Conservation (phyloP, 1,284 basidiomycete genomes). For the Sutorius eximius region DNA sequence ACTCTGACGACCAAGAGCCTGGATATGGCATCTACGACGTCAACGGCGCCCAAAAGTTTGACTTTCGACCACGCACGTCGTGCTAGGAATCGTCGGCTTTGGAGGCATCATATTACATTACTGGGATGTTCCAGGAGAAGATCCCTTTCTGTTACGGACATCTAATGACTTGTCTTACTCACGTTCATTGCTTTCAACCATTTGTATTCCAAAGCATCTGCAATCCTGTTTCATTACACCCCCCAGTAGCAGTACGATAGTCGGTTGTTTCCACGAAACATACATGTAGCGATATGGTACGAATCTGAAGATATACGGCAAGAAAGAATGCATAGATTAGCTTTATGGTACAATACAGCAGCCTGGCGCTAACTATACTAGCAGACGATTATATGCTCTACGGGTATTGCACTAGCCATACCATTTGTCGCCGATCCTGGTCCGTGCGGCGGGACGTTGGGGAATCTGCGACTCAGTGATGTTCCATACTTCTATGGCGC, state of each 20-base stretch:
- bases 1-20: constrained; percentile 62
- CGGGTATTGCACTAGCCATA: constrained; percentile 48
- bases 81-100: constrained; percentile 34
- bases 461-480: constrained; percentile 71
- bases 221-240: constrained; percentile 3
- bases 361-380: background rate
- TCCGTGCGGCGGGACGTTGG: constrained; percentile 55
- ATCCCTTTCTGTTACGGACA: background rate
- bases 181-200: constrained; percentile 2
- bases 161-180: background rate
- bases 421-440: constrained; percentile 62
- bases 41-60: constrained; percentile 52
- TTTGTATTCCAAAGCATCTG: constrained; percentile 4
- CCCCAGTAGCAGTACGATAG: background rate
- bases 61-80: constrained; percentile 49
- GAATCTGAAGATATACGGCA: background rate
- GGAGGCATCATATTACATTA: background rate
- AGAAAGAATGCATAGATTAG: constrained; percentile 27
- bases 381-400: constrained; percentile 2
- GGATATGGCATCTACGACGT: constrained; percentile 64
- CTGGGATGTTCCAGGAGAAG: background rate
- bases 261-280: background rate
- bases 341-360: constrained; percentile 20
- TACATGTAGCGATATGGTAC: background rate
- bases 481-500: constrained; percentile 78